Base-by-base conservation (phyloP, 768 basidiomycete species). In the Hysterangium stoloniferum region DNA sequence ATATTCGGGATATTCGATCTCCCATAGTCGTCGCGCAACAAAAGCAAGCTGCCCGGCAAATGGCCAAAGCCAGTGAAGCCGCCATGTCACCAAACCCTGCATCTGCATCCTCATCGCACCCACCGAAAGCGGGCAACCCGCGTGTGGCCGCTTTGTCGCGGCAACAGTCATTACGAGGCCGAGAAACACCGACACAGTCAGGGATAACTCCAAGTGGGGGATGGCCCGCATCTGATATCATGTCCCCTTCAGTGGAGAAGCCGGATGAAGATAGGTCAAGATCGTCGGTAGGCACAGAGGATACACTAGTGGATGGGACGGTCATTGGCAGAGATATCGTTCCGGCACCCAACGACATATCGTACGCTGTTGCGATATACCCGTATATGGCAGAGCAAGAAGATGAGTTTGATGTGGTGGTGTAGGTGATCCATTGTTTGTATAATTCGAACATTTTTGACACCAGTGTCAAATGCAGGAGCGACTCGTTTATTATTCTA, bases 331-430 rank as follows among this genome's bases (percentile, higher is more conserved):
- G 64, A 38, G 71, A 72, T 36, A 58, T 60, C 33, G 61, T 64
- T 22, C 64, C 57, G 19, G 27, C 54, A 8, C 54, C 57, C 34
- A 63, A 52, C 45, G 82, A 80, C 12, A 75, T 93, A 17, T 93
- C 92, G 9, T 99, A 96, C 61, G 94, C 95, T 2, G 90, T 99
- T 29, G 92, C 94, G 27, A 98, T 98, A 58, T 98, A 99, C 62
- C 96, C 96, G 38, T 98, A 99, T 65, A 86, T 94, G 80, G 93
- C 95, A 5, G 96, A 98, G 66, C 86, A 96, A 63, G 92, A 96
- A 52, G 96, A 98, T 64, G 96, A 99, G 64, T 98, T 97, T 64
- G 92, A 98, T 62, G 96, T 98, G 2, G 81, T 87, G 33, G 94
- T 99, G 84, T 96, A 66, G 68, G 87, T 76, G 8, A 52, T 17